These are phyloP conservation scores for Helotiales sp. DNA, from an alignment of 2,329 filamentous ascomycete genomes.

Conservation along the genomic window DNA sequence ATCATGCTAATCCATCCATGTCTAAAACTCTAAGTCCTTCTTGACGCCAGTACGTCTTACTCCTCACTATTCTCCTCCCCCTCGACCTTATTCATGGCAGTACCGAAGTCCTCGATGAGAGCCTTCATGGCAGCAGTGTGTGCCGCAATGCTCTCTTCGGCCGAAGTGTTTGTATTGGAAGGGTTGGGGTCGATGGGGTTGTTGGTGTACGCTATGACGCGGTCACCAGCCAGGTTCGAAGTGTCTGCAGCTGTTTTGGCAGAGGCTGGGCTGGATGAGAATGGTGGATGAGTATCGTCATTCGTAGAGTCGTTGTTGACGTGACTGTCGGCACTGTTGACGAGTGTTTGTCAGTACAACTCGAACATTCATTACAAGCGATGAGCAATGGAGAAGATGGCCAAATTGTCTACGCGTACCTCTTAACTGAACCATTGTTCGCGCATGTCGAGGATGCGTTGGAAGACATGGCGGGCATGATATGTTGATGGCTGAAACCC, in stretches of 20 bases:
- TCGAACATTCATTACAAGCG: no score
- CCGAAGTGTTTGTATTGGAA: neutral
- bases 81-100: neutral
- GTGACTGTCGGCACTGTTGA: neutral
- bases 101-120: conserved; percentile 10
- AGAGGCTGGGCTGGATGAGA: neutral
- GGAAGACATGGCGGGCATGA: conserved; percentile 16
- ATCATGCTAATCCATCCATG: neutral
- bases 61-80: no score
- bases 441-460: conserved; percentile 20
- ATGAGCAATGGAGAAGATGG: neutral
- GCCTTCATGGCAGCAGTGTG: neutral
- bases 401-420: neutral
- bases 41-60: neutral
- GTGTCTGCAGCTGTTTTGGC: neutral
- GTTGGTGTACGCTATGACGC: neutral
- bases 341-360: neutral
- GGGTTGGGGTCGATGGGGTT: neutral
- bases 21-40: neutral
- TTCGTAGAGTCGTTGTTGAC: neutral
- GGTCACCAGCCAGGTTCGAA: neutral
- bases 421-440: conserved; percentile 18
- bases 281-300: no score
- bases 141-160: neutral
- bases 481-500: no score